phyloP scores from a whole-genome alignment of 495 filamentous ascomycete species.

The Xylaria acuta region DNA sequence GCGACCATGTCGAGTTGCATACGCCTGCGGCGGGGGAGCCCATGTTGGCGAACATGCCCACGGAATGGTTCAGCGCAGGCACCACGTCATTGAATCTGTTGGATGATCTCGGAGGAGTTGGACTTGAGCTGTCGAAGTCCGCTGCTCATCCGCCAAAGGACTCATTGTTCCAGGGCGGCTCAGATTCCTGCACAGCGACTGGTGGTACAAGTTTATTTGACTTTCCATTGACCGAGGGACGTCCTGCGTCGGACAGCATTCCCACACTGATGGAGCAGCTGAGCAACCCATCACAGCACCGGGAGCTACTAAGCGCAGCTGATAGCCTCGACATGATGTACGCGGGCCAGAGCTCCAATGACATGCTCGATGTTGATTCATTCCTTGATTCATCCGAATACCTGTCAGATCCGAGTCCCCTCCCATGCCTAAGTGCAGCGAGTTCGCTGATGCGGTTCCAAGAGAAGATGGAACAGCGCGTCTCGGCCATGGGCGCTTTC shows the following conservation, averaged over 20 bases:
- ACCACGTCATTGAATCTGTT: constrained; percentile 1
- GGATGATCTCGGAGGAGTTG: not conserved
- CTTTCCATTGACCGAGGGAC: too few species aligned
- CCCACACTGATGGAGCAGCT: too few species aligned
- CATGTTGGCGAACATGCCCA: not conserved
- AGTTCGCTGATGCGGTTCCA: constrained; percentile 14
- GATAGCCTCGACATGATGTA: constrained; percentile 7
- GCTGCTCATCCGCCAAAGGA: too few species aligned
- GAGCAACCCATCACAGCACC: constrained; percentile 13
- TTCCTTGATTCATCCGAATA: not conserved
- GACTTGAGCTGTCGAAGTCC: constrained; percentile 4
- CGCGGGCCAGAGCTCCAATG: constrained; percentile 1
- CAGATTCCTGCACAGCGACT: too few species aligned
- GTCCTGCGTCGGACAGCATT: too few species aligned
- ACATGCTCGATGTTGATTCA: constrained; percentile 5
- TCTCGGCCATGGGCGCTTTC: constrained; percentile 1
- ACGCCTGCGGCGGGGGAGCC: not conserved
- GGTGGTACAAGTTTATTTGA: too few species aligned
- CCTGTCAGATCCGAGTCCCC: not conserved
- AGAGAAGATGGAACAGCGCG: constrained; percentile 23
- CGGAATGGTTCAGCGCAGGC: not conserved
- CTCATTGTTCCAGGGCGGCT: too few species aligned
- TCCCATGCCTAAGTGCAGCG: not conserved
- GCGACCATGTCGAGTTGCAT: not conserved
- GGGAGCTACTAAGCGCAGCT: constrained; percentile 1